Percentiles rank a stretch among this genome's conserved stretches.
Evolutionary conservation across 2,329 filamentous ascomycete genomes (phyloP).

Genomic region (Aspergillus clavatus): DNA sequence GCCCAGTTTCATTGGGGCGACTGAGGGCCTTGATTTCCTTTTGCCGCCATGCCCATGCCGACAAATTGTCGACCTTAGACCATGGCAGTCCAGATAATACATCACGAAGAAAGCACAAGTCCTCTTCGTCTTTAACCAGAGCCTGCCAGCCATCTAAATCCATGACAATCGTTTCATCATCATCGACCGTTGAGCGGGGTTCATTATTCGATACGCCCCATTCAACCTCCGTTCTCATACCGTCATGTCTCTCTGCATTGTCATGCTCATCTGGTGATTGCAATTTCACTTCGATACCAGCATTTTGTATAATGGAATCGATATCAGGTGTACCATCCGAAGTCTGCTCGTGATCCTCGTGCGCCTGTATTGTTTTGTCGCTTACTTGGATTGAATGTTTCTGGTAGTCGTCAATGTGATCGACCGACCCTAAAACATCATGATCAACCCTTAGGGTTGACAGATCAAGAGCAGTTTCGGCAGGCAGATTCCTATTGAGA

Average conservation of each 20-base stretch:
- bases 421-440: background rate
- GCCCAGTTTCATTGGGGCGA: slow-evolving; percentile 51
- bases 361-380: background rate
- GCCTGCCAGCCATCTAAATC: slow-evolving; percentile 69
- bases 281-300: slow-evolving; percentile 8
- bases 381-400: background rate
- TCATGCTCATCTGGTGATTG: slow-evolving; percentile 19
- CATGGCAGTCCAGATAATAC: slow-evolving; percentile 46
- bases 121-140: slow-evolving; percentile 64
- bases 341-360: slow-evolving; percentile 52
- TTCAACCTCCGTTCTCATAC: slow-evolving; percentile 48
- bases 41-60: slow-evolving; percentile 66
- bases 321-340: slow-evolving; percentile 36
- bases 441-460: no score
- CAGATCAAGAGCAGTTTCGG: no score
- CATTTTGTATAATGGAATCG: slow-evolving; percentile 11
- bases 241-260: slow-evolving; percentile 30
- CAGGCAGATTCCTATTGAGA: slow-evolving; percentile 58
- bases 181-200: slow-evolving; percentile 61
- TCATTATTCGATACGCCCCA: slow-evolving; percentile 57
- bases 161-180: slow-evolving; percentile 59
- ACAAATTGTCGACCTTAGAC: slow-evolving; percentile 53
- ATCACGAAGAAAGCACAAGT: slow-evolving; percentile 53
- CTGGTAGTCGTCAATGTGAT: background rate
- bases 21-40: slow-evolving; percentile 68